Conservation (phyloP, 2,329 filamentous ascomycete species). For the Penicillium sumatraense region DNA sequence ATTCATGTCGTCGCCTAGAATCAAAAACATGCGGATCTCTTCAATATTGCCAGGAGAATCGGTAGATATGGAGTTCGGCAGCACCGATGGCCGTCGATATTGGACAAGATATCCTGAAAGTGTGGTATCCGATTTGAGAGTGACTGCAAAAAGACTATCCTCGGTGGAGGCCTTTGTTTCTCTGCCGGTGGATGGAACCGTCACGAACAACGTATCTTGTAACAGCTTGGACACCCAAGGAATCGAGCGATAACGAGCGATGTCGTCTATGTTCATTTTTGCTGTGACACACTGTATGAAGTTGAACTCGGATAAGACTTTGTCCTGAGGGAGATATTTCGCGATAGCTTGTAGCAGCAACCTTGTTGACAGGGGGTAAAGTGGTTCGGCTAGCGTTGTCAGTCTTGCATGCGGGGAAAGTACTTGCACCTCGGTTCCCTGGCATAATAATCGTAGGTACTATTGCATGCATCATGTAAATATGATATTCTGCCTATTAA, state of each 20-base stretch:
- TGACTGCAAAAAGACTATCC: slow-evolving; percentile 9
- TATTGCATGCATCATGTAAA: no score
- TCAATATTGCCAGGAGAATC: neutral
- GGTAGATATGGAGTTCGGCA: neutral
- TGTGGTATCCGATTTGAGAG: slow-evolving; percentile 6
- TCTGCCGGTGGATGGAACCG: neutral
- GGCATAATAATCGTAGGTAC: no score
- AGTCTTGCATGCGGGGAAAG: neutral
- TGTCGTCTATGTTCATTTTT: neutral
- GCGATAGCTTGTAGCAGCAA: no score
- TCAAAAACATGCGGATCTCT: slow-evolving; percentile 33
- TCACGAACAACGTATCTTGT: slow-evolving; percentile 8
- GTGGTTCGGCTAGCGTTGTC: neutral
- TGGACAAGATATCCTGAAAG: slow-evolving; percentile 9
- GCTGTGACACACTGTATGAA: no score
- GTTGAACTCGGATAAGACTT: no score
- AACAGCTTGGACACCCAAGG: slow-evolving; percentile 10
- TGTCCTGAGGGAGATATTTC: no score
- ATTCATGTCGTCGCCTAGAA: slow-evolving; percentile 31
- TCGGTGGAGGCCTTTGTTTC: slow-evolving; percentile 6
- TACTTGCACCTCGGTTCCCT: neutral
- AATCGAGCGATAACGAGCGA: neutral
- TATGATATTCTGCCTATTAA: no score
- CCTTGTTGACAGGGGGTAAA: no score
- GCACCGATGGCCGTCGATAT: neutral